Evolutionary conservation across 23 red algal genomes (phyloP).

Genomic region (Chondrus crispus): DNA sequence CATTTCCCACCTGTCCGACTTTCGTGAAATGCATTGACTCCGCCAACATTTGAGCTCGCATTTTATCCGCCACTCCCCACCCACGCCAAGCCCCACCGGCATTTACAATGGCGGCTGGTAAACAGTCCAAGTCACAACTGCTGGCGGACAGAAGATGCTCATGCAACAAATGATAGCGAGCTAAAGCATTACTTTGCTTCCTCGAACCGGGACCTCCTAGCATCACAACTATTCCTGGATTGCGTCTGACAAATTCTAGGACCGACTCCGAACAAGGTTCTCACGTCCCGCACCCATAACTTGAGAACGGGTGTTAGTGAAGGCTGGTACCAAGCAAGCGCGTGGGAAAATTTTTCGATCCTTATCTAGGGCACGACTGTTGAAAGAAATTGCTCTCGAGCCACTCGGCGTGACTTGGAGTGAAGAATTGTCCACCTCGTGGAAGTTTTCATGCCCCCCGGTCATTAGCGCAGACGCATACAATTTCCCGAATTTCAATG

Average conservation of each 20-base stretch:
- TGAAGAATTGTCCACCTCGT: neutral
- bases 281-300: neutral
- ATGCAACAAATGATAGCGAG: neutral
- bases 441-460: neutral
- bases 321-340: neutral
- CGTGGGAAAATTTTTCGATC: neutral
- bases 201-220: neutral
- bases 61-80: neutral
- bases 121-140: neutral
- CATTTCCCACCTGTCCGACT: neutral
- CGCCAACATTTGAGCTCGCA: neutral
- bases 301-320: neutral
- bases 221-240: neutral
- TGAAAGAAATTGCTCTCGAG: neutral
- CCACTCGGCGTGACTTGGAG: neutral
- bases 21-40: neutral
- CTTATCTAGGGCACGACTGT: neutral
- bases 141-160: neutral
- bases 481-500: neutral
- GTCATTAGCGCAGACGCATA: neutral
- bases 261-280: neutral
- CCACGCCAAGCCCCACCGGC: neutral
- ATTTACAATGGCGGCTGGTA: neutral
- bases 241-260: neutral
- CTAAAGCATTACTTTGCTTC: neutral